These are phyloP conservation scores for Lasiodiplodia sp. DNA, from an alignment of 2,329 filamentous ascomycete genomes.

Conservation along the genomic window DNA sequence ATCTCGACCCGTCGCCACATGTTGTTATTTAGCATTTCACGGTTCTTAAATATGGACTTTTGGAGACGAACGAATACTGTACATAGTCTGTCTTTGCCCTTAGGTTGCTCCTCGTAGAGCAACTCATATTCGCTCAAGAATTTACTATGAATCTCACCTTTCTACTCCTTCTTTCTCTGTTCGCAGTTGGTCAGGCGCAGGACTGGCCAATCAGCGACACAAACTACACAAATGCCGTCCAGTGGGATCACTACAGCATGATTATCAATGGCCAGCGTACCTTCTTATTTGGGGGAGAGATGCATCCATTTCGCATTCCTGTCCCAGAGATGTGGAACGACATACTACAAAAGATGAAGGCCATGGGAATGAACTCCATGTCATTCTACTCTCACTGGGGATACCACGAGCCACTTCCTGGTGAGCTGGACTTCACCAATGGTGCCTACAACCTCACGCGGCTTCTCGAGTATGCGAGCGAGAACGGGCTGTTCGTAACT, in stretches of 20 bases:
- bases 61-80: too few species aligned
- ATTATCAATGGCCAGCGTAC: constrained; percentile 59
- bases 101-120: too few species aligned
- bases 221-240: constrained; percentile 55
- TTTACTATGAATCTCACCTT: too few species aligned
- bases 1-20: too few species aligned
- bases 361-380: constrained; percentile 58
- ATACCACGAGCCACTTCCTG: constrained; percentile 56
- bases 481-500: constrained; percentile 63
- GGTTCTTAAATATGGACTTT: too few species aligned
- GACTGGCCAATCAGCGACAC: constrained; percentile 59
- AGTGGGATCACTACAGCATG: constrained; percentile 64
- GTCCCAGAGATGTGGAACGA: constrained; percentile 60
- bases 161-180: too few species aligned
- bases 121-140: too few species aligned
- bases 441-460: constrained; percentile 62
- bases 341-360: constrained; percentile 60
- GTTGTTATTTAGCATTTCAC: too few species aligned
- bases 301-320: constrained; percentile 62
- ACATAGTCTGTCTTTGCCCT: too few species aligned
- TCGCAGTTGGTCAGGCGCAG: not conserved
- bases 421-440: constrained; percentile 58
- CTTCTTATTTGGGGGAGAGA: constrained; percentile 63
- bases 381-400: constrained; percentile 59
- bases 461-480: constrained; percentile 61